Conservation (phyloP, 768 basidiomycete genomes). For the Russula vinacea region DNA sequence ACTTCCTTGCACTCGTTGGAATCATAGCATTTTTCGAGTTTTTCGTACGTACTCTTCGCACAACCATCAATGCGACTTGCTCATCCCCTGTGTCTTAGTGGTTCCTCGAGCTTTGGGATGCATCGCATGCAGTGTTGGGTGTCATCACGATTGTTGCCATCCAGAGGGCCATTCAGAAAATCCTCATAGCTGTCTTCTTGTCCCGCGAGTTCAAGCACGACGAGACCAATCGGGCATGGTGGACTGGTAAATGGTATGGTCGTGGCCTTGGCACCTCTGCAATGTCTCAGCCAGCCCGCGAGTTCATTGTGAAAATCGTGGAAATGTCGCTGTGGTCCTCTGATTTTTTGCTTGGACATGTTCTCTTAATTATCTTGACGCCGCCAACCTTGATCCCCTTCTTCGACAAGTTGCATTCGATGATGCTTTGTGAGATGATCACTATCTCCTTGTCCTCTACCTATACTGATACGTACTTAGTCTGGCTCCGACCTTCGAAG, state of each 20-base stretch:
- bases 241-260: conserved; percentile 98
- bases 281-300: conserved; percentile 96
- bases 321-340: conserved; percentile 95
- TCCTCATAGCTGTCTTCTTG: conserved; percentile 89
- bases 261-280: conserved; percentile 86
- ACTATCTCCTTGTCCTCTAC: background rate
- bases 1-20: conserved; percentile 76
- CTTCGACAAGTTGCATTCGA: conserved; percentile 88
- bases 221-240: conserved; percentile 98
- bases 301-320: conserved; percentile 96
- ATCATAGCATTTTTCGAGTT: conserved; percentile 92
- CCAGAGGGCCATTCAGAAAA: conserved; percentile 90
- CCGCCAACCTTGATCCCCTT: conserved; percentile 88
- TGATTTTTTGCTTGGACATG: conserved; percentile 83
- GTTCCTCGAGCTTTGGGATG: conserved; percentile 92
- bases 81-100: conserved; percentile 50
- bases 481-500: conserved; percentile 94
- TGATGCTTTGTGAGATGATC: conserved; percentile 43
- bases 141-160: conserved; percentile 88
- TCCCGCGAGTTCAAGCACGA: conserved; percentile 99
- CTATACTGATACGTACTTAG: conserved; percentile 39
- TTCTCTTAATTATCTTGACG: conserved; percentile 88
- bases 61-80: conserved; percentile 15
- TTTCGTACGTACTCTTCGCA: conserved; percentile 60
- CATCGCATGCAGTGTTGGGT: conserved; percentile 89